These are phyloP conservation scores for Pochonia chlamydosporia DNA, from an alignment of 2,329 filamentous ascomycete species.

Conservation along the genomic window DNA sequence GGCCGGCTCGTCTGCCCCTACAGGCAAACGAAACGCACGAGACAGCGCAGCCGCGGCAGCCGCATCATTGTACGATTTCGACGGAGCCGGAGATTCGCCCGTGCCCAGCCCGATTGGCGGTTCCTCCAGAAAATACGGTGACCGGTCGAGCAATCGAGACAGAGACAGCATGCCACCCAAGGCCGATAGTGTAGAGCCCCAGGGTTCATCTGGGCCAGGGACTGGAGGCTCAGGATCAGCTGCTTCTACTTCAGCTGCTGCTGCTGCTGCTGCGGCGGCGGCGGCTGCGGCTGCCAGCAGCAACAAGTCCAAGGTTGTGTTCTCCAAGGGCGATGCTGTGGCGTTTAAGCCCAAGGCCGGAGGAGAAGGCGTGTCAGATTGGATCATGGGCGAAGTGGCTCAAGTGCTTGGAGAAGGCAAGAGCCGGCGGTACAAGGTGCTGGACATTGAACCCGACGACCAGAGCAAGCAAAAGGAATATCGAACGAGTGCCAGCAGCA, in stretches of 20 bases:
- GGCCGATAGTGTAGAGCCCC: conserved; percentile 51
- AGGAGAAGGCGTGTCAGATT: conserved; percentile 47
- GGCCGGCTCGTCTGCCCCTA: conserved; percentile 15
- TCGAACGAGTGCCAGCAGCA: conserved; percentile 64
- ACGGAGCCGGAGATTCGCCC: conserved; percentile 38
- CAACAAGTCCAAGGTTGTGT: conserved; percentile 46
- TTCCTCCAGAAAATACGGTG: conserved; percentile 29
- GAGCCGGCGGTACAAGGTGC: conserved; percentile 70
- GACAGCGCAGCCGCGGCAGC: conserved; percentile 18
- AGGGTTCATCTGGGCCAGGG: conserved; percentile 24
- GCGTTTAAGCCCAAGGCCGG: conserved; percentile 58
- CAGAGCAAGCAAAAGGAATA: conserved; percentile 62
- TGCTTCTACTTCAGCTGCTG: not conserved
- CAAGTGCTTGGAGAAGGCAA: conserved; percentile 71
- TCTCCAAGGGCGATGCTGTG: conserved; percentile 57
- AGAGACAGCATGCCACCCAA: conserved; percentile 51
- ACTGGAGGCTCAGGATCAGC: conserved; percentile 1
- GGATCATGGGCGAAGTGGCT: conserved; percentile 74
- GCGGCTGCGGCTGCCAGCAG: conserved; percentile 11
- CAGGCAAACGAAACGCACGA: conserved; percentile 16
- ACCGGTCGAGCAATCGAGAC: conserved; percentile 32
- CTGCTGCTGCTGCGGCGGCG: not conserved
- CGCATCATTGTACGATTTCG: conserved; percentile 38
- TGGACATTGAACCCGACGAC: conserved; percentile 72
- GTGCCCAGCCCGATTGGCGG: conserved; percentile 36